Percentiles rank a stretch among this genome's conserved stretches.
Conservation (phyloP, 768 basidiomycete genomes). For the Amanita rimosa region DNA sequence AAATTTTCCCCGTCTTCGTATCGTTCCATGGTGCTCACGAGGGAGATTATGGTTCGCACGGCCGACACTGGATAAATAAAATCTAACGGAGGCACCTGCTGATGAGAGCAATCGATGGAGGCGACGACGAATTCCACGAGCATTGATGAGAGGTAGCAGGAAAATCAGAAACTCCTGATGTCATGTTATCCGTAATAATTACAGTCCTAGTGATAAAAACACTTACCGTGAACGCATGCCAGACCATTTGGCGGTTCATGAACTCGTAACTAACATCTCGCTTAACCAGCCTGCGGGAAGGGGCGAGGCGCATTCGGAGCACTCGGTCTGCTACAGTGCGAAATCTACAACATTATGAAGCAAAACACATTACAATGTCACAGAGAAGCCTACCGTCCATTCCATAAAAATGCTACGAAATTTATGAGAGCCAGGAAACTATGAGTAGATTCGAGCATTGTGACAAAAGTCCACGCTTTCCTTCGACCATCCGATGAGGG, state of each 20-base stretch:
- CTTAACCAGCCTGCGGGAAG: slow-evolving; percentile 55
- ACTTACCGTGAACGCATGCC: slow-evolving; percentile 95
- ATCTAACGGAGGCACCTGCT: slow-evolving; percentile 14
- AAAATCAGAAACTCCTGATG: slow-evolving; percentile 90
- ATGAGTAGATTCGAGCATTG: slow-evolving; percentile 56
- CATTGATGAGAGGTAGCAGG: slow-evolving; percentile 74
- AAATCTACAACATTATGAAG: slow-evolving; percentile 33
- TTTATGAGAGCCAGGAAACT: slow-evolving; percentile 55
- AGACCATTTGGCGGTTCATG: slow-evolving; percentile 99
- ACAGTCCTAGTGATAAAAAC: neutral
- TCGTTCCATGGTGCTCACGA: neutral
- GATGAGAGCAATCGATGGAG: slow-evolving; percentile 26
- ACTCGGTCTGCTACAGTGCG: slow-evolving; percentile 76
- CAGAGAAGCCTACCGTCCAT: slow-evolving; percentile 56
- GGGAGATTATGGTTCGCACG: neutral
- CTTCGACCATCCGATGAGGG: slow-evolving; percentile 70
- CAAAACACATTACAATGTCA: neutral
- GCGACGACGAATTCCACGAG: slow-evolving; percentile 51
- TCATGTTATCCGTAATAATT: neutral
- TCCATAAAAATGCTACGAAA: slow-evolving; percentile 76
- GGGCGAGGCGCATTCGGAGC: slow-evolving; percentile 61
- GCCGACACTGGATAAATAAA: neutral
- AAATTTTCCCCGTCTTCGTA: slow-evolving; percentile 42
- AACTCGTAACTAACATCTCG: slow-evolving; percentile 95
- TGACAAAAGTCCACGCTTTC: slow-evolving; percentile 61